Conservation (phyloP, 2,329 filamentous ascomycete species). For the Clarireedia monteithiana region DNA sequence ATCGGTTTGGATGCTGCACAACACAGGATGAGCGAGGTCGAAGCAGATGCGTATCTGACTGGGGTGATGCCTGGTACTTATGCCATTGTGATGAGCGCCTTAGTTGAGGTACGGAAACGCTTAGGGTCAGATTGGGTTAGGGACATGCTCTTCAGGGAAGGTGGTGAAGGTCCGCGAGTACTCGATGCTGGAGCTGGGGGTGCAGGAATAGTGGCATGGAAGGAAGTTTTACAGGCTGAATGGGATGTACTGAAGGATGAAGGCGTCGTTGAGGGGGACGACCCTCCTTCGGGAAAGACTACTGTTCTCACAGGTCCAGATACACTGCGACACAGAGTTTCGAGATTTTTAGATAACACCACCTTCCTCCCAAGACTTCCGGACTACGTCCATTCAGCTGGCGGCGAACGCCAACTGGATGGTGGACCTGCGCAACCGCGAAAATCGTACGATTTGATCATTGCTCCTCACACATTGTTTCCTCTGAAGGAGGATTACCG, state of each 20-base stretch:
- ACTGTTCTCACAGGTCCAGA: slow-evolving; percentile 76
- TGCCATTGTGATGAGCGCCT: slow-evolving; percentile 55
- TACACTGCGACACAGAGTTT: slow-evolving; percentile 65
- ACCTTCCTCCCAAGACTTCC: slow-evolving; percentile 90
- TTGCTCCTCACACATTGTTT: slow-evolving; percentile 79
- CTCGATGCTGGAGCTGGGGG: slow-evolving; percentile 71
- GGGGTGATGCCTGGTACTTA: slow-evolving; percentile 65
- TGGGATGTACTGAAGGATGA: slow-evolving; percentile 62
- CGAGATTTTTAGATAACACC: slow-evolving; percentile 74
- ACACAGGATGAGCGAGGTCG: slow-evolving; percentile 63
- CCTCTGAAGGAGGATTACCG: slow-evolving; percentile 66
- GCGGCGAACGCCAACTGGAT: slow-evolving; percentile 53
- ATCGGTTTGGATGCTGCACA: slow-evolving; percentile 58
- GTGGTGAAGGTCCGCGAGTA: slow-evolving; percentile 51
- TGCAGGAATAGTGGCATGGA: slow-evolving; percentile 66
- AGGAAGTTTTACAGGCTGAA: slow-evolving; percentile 72
- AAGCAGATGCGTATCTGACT: slow-evolving; percentile 66
- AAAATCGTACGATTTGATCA: slow-evolving; percentile 83
- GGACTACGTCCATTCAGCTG: slow-evolving; percentile 64
- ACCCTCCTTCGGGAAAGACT: slow-evolving; percentile 61
- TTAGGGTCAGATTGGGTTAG: slow-evolving; percentile 65
- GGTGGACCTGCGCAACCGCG: slow-evolving; percentile 47
- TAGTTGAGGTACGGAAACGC: slow-evolving; percentile 68
- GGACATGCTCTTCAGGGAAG: slow-evolving; percentile 48
- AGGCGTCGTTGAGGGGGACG: slow-evolving; percentile 34